Base-by-base conservation (phyloP, 306 rosid genomes). In the Sechiopsis laciniata region DNA sequence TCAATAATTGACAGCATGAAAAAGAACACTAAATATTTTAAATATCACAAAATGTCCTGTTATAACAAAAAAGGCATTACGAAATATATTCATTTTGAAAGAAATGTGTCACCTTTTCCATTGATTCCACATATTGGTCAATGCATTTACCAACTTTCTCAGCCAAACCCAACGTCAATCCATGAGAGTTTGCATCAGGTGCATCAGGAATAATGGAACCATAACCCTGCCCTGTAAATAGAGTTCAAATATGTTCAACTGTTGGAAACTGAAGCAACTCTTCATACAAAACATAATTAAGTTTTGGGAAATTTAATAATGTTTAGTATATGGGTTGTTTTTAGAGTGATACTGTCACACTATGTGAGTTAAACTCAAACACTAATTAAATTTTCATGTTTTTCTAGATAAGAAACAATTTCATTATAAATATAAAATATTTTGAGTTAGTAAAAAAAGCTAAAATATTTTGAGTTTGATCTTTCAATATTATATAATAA, bases 81-180 rank as follows among this genome's bases (percentile, higher is more conserved):
- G 6, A 37, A 55, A 72, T n/a, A 53, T 29, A 13, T 54, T 29
- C n/a, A 42, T 16, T 16, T 62, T 1, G n/a, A 5, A 54, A 54
- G 22, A 29, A 75, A 37, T 75, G 53, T 53, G 76, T 65, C 81
- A 92, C 97, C 98, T 94, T 90, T 79, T 94, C 98, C 98, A 94
- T 94, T 50, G 94, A 84, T 71, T 90, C 98, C 50, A 90, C 53
- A 80, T 94, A 90, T 74, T 89, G 90, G 46, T 90, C 95, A 80
- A 89, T 73, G 76, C 58, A 83, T 75, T 81, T 82, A 80, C 87
- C 80, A 72, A 90, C 87, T 86, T 86, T 85, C 56, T 82, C 89
- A 29, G 87, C 87, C 76, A 89, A 77, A 59, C 80, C 82, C 80
- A 78, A 76, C 7, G 98, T 90, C 46, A 74, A 81, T 29, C 62